These are phyloP conservation scores for Pleurotus sapidus DNA, from an alignment of 768 basidiomycete genomes.

Conservation along the genomic window DNA sequence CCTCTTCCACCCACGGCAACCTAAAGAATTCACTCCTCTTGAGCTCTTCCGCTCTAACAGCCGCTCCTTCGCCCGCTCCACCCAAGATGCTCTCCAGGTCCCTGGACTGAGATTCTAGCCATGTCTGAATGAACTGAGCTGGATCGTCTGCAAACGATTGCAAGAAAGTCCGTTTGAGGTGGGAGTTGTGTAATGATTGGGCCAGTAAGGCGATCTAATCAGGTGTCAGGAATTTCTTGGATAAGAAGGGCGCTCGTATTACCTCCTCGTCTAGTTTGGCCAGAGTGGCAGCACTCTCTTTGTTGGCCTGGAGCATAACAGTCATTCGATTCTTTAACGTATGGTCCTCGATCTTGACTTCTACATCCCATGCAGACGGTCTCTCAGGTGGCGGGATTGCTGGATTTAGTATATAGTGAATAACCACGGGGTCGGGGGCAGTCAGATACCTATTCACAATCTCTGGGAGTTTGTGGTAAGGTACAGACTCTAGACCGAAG, in stretches of 20 bases:
- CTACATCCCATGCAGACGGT: conserved; percentile 81
- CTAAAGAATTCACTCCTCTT: conserved; percentile 88
- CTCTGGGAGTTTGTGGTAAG: conserved; percentile 82
- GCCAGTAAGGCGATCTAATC: conserved; percentile 75
- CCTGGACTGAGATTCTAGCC: conserved; percentile 89
- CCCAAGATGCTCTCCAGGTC: conserved; percentile 90
- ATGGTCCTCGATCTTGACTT: conserved; percentile 84
- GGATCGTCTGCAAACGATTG: conserved; percentile 80
- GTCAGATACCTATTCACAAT: conserved; percentile 76
- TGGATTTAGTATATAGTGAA: conserved; percentile 77
- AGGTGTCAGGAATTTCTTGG: background rate
- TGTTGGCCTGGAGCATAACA: conserved; percentile 64
- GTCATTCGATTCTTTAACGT: conserved; percentile 71
- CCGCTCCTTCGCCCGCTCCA: conserved; percentile 75
- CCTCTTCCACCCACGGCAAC: conserved; percentile 88
- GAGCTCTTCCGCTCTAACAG: conserved; percentile 85
- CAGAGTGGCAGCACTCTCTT: conserved; percentile 68
- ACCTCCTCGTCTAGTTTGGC: conserved; percentile 88
- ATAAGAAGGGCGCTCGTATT: background rate
- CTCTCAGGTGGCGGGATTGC: conserved; percentile 60
- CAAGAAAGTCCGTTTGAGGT: conserved; percentile 85
- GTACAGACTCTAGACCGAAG: conserved; percentile 65
- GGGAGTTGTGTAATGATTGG: conserved; percentile 83
- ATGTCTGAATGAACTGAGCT: conserved; percentile 79
- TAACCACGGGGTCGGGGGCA: conserved; percentile 75